phyloP scores from a whole-genome alignment of 345 rosid species.

The Schrenkiella parvula region DNA sequence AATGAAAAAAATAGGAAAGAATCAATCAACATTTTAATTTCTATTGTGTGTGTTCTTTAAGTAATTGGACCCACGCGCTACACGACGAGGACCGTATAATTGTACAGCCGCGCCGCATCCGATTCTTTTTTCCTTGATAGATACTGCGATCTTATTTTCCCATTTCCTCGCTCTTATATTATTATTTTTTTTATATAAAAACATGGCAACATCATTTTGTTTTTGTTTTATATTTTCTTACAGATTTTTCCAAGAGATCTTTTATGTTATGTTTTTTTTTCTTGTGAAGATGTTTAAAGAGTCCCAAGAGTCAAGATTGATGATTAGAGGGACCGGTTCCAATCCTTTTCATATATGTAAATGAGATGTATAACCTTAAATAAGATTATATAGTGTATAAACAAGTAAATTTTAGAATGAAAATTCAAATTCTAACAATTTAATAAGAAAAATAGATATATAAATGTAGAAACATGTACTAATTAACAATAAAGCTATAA shows the following conservation, averaged over 20 bases:
- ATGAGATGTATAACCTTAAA: background rate
- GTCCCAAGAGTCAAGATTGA: background rate
- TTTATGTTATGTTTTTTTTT: too few relatives aligned
- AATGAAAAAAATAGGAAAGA: constrained; percentile 6
- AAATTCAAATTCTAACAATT: too few relatives aligned
- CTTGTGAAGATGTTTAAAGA: too few relatives aligned
- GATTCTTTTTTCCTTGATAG: constrained; percentile 11
- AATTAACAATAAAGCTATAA: too few relatives aligned
- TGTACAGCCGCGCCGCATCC: constrained; percentile 29
- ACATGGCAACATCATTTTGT: background rate
- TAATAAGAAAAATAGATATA: too few relatives aligned
- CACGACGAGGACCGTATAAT: constrained; percentile 19
- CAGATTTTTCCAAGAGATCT: too few relatives aligned
- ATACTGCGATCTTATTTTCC: background rate
- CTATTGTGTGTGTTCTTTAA: background rate
- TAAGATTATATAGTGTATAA: background rate
- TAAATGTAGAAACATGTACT: background rate
- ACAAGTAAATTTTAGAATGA: too few relatives aligned
- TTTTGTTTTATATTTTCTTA: background rate
- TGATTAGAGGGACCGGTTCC: background rate
- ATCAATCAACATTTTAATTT: background rate
- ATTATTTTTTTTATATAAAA: background rate
- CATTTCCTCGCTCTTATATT: background rate
- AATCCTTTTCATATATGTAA: background rate
- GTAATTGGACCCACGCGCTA: constrained; percentile 14